Percentiles rank a stretch among this genome's conserved stretches.
These are phyloP conservation scores for Delonix regia DNA, from an alignment of 306 rosid genomes.

Conservation along the genomic window DNA sequence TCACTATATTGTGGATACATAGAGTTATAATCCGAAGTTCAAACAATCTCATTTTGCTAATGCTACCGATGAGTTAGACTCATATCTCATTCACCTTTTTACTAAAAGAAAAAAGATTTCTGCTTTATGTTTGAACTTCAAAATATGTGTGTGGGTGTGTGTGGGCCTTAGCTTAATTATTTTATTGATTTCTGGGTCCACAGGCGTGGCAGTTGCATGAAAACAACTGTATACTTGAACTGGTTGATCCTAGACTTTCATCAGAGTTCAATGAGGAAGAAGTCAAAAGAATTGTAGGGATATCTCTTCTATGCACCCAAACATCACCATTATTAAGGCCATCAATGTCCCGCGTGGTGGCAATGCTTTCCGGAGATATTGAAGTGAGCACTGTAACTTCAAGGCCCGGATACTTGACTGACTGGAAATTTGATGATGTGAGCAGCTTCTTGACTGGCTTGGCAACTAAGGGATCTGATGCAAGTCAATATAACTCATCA, in stretches of 20 bases:
- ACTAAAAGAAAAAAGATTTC: neutral
- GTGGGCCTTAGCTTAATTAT: neutral
- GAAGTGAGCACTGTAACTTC: constrained; percentile 59
- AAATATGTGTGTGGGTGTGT: neutral
- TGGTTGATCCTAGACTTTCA: constrained; percentile 55
- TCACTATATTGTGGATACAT: neutral
- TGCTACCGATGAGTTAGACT: neutral
- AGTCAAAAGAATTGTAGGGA: constrained; percentile 49
- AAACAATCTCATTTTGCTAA: constrained; percentile 1
- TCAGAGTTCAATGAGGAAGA: constrained; percentile 51
- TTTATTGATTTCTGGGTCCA: neutral
- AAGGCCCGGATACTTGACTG: constrained; percentile 69
- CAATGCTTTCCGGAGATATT: constrained; percentile 70
- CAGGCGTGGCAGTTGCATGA: constrained; percentile 80
- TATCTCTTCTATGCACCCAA: constrained; percentile 70
- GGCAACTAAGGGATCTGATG: constrained; percentile 35
- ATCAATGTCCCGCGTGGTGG: constrained; percentile 73
- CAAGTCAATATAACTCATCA: constrained; percentile 39
- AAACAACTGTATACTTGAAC: constrained; percentile 40
- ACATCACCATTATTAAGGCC: constrained; percentile 63
- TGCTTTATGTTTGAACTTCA: neutral
- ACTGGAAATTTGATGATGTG: constrained; percentile 64
- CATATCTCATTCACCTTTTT: neutral
- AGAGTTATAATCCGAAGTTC: neutral
- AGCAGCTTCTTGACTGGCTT: constrained; percentile 27